A percentile compares a stretch with the other conserved stretches of the same genome.
phyloP scores from a whole-genome alignment of 106 monocot species.

The Apostasia ramifera region DNA sequence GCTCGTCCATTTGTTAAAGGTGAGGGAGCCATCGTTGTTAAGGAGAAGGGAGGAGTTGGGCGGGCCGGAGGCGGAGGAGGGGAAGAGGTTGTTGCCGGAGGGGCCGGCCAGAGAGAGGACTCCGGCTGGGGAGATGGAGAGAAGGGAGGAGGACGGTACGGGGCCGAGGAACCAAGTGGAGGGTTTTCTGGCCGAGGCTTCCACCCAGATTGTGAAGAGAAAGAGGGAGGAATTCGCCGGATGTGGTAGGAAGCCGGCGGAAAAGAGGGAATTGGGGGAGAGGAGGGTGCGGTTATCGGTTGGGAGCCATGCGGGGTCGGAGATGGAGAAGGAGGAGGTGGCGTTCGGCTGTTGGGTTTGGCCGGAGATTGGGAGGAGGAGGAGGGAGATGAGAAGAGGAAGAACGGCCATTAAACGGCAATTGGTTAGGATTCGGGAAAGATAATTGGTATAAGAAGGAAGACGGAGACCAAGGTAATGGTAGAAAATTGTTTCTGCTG shows the following conservation, averaged over 20 bases:
- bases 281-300: constrained; percentile 25
- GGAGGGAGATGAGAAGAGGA: background rate
- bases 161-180: constrained; percentile 28
- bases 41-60: constrained; percentile 11
- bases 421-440: too few species aligned
- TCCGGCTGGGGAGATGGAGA: constrained; percentile 26
- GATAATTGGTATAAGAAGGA: background rate
- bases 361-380: constrained; percentile 4
- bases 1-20: constrained; percentile 33
- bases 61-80: background rate
- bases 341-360: background rate
- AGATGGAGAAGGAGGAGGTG: constrained; percentile 21
- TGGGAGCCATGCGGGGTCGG: constrained; percentile 41
- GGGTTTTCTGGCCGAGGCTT: background rate
- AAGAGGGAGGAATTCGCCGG: background rate
- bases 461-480: too few species aligned
- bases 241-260: constrained; percentile 40
- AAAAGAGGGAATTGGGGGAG: constrained; percentile 37
- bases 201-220: constrained; percentile 44
- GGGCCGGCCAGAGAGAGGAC: constrained; percentile 20
- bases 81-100: constrained; percentile 21
- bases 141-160: background rate
- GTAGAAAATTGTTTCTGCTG: too few species aligned
- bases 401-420: background rate
- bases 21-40: constrained; percentile 17